Percentiles rank a stretch among this genome's conserved stretches.
Conservation (phyloP, 1,284 basidiomycete species). For the Moesziomyces sp. region DNA sequence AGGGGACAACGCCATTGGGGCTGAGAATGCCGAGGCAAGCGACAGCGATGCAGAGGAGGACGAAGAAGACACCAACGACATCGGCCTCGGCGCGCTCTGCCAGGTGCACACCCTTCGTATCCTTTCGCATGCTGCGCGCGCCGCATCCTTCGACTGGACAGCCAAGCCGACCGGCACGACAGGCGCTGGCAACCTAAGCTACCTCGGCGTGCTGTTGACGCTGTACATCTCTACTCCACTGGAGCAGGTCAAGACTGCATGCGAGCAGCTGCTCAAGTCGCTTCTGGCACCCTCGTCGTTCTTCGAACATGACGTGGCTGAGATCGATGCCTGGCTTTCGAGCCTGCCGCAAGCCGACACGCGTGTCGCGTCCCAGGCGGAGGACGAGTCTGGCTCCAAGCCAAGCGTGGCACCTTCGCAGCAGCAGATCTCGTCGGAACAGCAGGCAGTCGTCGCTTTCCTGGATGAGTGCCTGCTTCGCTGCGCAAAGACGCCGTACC, state of each 20-base stretch:
- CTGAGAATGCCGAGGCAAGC: conserved; percentile 37
- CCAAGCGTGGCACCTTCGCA: not conserved
- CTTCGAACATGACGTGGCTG: conserved; percentile 82
- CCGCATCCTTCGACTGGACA: conserved; percentile 72
- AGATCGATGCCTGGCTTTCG: conserved; percentile 80
- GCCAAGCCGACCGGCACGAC: conserved; percentile 74
- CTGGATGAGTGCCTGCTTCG: conserved; percentile 86
- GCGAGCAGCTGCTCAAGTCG: conserved; percentile 34
- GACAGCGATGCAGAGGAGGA: conserved; percentile 54
- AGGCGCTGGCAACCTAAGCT: conserved; percentile 69
- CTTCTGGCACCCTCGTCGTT: conserved; percentile 76
- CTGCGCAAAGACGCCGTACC: conserved; percentile 85
- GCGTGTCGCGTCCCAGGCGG: not conserved
- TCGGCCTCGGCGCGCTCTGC: conserved; percentile 74
- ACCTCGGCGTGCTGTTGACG: conserved; percentile 49
- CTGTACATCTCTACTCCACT: conserved; percentile 35
- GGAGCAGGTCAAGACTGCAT: conserved; percentile 36
- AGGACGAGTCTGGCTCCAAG: conserved; percentile 1
- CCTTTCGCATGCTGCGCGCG: conserved; percentile 37
- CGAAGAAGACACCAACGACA: conserved; percentile 67
- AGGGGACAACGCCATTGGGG: not conserved
- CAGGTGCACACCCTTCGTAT: conserved; percentile 81
- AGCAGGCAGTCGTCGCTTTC: conserved; percentile 75
- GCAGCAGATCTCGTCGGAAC: conserved; percentile 69
- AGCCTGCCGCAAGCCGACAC: conserved; percentile 71